These are phyloP conservation scores for Bretschneidera sinensis DNA, from an alignment of 345 rosid genomes.

Conservation along the genomic window DNA sequence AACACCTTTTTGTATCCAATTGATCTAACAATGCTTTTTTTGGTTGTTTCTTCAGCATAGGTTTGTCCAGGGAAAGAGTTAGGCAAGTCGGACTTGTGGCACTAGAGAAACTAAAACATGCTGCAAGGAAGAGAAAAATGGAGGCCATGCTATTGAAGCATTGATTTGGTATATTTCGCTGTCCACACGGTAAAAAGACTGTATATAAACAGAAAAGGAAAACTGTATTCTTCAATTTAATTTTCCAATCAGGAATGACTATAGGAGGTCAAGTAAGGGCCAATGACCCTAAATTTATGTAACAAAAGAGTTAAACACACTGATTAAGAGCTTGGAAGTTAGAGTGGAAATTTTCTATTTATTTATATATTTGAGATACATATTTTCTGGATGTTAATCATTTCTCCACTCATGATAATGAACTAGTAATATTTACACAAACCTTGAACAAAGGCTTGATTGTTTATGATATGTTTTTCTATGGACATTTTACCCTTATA, in stretches of 20 bases:
- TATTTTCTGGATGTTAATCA: too few species aligned
- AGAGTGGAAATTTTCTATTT: slow-evolving; percentile 2
- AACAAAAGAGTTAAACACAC: slow-evolving; percentile 9
- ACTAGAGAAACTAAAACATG: slow-evolving; percentile 82
- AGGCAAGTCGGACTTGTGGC: slow-evolving; percentile 93
- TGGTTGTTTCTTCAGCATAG: slow-evolving; percentile 52
- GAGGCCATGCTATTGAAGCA: slow-evolving; percentile 77
- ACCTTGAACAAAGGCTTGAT: too few species aligned
- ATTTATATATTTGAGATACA: too few species aligned
- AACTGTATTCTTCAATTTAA: slow-evolving; percentile 14
- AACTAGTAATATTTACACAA: too few species aligned
- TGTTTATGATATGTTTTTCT: too few species aligned
- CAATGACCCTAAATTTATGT: slow-evolving; percentile 4
- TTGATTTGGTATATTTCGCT: slow-evolving; percentile 31
- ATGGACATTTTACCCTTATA: too few species aligned
- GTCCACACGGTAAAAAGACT: slow-evolving; percentile 27
- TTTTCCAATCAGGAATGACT: slow-evolving; percentile 5
- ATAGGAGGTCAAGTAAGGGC: slow-evolving; percentile 8
- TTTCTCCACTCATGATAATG: too few species aligned
- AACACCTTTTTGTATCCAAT: not conserved
- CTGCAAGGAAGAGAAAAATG: slow-evolving; percentile 78
- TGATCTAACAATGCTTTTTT: not conserved
- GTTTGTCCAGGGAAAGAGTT: slow-evolving; percentile 91
- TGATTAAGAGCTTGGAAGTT: slow-evolving; percentile 17
- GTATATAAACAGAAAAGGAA: slow-evolving; percentile 44